Base-by-base conservation (phyloP, 2,329 filamentous ascomycete genomes). In the Claviceps arundinis region DNA sequence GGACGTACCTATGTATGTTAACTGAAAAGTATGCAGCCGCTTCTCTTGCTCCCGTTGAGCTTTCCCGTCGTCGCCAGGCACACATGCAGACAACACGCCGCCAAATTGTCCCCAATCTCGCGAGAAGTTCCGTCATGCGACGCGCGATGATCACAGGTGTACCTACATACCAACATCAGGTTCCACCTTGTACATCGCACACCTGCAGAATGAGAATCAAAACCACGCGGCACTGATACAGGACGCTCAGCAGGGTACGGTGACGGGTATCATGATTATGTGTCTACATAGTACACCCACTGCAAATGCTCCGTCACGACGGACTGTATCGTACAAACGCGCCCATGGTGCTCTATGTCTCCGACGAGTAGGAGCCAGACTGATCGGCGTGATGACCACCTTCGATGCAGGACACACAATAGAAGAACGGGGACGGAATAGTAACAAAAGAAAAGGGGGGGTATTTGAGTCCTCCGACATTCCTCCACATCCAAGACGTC, bases 251-350 rank as follows among this genome's bases (percentile, higher is more conserved):
- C 40, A 42, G 26, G 17, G n/a, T 17, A 48, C 17, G 6, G 37
- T n/a, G 26, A 44, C 40, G 48, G 55, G 47, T 51, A 56, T 55
- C 54, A 54, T 54, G 38, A 41, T 52, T 54, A 30, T 30, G 8
- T 9, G 43, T 47, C 45, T 37, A 47, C 40, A 37, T 14, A 19
- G 26, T 30, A 30, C 26, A 30, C 26, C 26, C 26, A 30, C 26
- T 30, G 8, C 8, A 30, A 30, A 37, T 47, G 41, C 47, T 43
- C 19, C 38, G 16, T 16, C 42, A 50, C 40, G 26, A 34, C 22
- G 8, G 22, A 47, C n/a, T 22, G 45, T 42, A 17, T 47, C 17
- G 40, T 34, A 48, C 46, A 40, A 46, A 30, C 26, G 43, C 40
- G 37, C 48, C 41, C 24, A 37, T 37, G 22, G 38, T 19, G 17